Evolutionary conservation across 441 rosid genomes (phyloP).

Genomic region (Dalechampia spathulata): DNA sequence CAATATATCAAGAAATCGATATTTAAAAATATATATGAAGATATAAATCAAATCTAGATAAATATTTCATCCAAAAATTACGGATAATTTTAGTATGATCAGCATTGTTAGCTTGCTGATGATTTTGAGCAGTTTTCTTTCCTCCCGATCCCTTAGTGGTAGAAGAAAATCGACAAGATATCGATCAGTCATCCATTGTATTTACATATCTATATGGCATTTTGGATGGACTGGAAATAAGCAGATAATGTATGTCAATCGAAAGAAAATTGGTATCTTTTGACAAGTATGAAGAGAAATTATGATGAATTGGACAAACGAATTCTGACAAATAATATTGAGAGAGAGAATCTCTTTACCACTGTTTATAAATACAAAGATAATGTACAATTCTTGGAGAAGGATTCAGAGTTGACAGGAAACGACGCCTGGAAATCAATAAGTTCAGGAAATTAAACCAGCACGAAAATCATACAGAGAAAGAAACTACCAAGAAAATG

Average conservation of each 20-base stretch:
- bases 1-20: no score
- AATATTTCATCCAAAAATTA: no score
- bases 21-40: no score
- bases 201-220: neutral
- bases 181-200: neutral
- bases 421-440: slow-evolving; percentile 14
- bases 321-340: no score
- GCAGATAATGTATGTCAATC: neutral
- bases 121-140: neutral
- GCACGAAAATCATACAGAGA: neutral
- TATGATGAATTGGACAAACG: neutral
- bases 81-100: no score
- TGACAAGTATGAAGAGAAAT: neutral
- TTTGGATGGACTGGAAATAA: neutral
- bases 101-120: neutral
- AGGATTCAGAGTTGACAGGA: slow-evolving; percentile 12
- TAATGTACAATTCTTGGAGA: slow-evolving; percentile 23
- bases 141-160: neutral
- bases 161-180: neutral
- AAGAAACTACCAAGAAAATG: neutral
- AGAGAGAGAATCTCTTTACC: no score
- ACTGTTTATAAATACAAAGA: slow-evolving; percentile 4
- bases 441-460: neutral
- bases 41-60: no score
- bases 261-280: no score